A percentile compares a stretch with the other conserved stretches of the same genome.
Conservation (phyloP, 2,329 filamentous ascomycete genomes). For the Ceratocystis huliohia region DNA sequence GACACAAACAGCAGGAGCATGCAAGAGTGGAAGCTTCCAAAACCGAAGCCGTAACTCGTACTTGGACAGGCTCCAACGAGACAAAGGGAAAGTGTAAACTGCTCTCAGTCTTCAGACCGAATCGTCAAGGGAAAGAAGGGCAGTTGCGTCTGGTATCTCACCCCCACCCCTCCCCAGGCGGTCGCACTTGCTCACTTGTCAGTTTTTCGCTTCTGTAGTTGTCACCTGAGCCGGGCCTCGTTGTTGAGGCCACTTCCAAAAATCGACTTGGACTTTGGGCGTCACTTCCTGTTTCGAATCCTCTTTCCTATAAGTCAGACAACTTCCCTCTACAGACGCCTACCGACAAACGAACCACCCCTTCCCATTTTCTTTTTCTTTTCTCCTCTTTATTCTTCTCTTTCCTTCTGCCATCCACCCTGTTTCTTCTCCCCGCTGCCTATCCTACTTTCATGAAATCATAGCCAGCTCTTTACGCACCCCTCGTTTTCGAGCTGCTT, state of each 20-base stretch:
- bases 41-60: neutral
- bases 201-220: neutral
- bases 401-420: neutral
- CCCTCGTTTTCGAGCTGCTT: neutral
- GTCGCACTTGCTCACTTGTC: neutral
- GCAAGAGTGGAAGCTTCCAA: neutral
- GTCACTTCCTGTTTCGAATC: conserved; percentile 2
- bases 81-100: neutral
- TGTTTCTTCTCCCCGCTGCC: neutral
- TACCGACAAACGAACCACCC: neutral
- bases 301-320: conserved; percentile 8
- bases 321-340: neutral
- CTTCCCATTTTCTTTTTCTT: neutral
- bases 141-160: neutral
- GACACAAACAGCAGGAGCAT: neutral
- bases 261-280: neutral
- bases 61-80: neutral
- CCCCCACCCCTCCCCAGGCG: neutral
- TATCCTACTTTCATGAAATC: neutral
- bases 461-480: neutral
- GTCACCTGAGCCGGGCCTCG: conserved; percentile 2
- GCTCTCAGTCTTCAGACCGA: neutral
- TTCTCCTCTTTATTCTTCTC: neutral
- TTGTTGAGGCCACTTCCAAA: neutral
- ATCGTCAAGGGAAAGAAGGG: neutral